Evolutionary conservation across 495 filamentous ascomycete genomes (phyloP).

Genomic region (Pseudotulostoma volvatum): DNA sequence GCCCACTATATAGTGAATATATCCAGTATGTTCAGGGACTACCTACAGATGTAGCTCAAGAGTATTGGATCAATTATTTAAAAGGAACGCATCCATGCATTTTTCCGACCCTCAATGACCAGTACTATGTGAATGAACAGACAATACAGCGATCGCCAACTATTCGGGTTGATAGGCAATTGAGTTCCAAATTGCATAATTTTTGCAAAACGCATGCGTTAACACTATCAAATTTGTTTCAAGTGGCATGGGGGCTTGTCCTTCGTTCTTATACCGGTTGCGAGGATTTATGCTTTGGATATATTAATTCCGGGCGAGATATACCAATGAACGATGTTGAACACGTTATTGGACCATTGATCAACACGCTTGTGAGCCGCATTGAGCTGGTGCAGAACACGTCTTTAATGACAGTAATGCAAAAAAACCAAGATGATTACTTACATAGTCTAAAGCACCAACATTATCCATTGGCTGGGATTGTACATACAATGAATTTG

Average conservation of each 20-base stretch:
- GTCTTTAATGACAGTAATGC: conserved; percentile 10
- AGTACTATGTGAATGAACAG: too few relatives aligned
- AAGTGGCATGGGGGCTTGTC: conserved; percentile 29
- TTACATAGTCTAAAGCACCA: conserved; percentile 18
- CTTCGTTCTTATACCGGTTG: conserved; percentile 23
- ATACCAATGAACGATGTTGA: conserved; percentile 13
- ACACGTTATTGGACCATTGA: conserved; percentile 19
- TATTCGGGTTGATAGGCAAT: too few relatives aligned
- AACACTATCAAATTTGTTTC: conserved; percentile 14
- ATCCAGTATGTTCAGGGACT: conserved; percentile 30
- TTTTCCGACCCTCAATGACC: conserved; percentile 20
- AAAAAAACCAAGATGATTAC: conserved; percentile 17
- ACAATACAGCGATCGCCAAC: too few relatives aligned
- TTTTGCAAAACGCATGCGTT: conserved; percentile 11
- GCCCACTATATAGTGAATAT: conserved; percentile 39
- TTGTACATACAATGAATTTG: conserved; percentile 23
- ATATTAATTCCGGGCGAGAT: conserved; percentile 16
- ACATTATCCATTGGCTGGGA: conserved; percentile 18
- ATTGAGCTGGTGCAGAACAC: conserved; percentile 10
- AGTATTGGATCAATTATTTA: conserved; percentile 28
- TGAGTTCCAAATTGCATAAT: conserved; percentile 5
- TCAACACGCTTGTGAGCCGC: conserved; percentile 23
- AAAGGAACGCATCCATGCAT: conserved; percentile 21
- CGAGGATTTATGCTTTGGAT: conserved; percentile 29
- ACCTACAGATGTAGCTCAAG: conserved; percentile 15